Evolutionary conservation across 768 basidiomycete species (phyloP).

Genomic region (Symmetrospora coprosmae): DNA sequence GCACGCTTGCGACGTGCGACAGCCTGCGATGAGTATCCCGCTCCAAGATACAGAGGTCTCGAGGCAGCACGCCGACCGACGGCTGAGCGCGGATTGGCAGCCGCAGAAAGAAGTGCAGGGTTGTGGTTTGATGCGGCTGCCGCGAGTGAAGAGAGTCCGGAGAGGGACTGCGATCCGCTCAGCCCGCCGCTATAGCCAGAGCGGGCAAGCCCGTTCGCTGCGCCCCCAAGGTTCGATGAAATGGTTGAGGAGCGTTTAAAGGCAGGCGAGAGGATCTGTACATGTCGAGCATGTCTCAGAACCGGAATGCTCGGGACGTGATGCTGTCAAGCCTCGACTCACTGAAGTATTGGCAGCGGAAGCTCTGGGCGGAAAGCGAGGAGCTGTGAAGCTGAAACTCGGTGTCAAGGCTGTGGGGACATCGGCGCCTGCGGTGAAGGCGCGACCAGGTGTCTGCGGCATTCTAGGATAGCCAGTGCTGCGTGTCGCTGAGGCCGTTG

Average conservation of each 20-base stretch:
- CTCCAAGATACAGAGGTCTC: constrained; percentile 13
- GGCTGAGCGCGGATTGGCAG: constrained; percentile 12
- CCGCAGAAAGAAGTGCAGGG: neutral
- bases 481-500: no score
- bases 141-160: neutral
- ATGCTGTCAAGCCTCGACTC: neutral
- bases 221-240: neutral
- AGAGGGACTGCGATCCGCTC: constrained; percentile 15
- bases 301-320: neutral
- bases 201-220: neutral
- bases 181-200: neutral
- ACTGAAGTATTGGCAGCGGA: constrained; percentile 1
- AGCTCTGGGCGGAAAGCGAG: neutral
- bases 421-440: neutral
- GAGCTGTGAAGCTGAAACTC: constrained; percentile 9
- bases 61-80: neutral
- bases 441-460: no score
- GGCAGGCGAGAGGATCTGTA: neutral
- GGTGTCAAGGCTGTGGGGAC: constrained; percentile 16
- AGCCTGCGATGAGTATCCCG: constrained; percentile 13
- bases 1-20: constrained; percentile 3
- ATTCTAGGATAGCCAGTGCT: no score
- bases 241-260: neutral
- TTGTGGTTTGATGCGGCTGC: no score
- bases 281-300: neutral